Evolutionary conservation across 192 early-diverging fungal genomes (phyloP), one percentile per base, ranked within the genome.

Genomic region (Dimargaris cristalligena): DNA sequence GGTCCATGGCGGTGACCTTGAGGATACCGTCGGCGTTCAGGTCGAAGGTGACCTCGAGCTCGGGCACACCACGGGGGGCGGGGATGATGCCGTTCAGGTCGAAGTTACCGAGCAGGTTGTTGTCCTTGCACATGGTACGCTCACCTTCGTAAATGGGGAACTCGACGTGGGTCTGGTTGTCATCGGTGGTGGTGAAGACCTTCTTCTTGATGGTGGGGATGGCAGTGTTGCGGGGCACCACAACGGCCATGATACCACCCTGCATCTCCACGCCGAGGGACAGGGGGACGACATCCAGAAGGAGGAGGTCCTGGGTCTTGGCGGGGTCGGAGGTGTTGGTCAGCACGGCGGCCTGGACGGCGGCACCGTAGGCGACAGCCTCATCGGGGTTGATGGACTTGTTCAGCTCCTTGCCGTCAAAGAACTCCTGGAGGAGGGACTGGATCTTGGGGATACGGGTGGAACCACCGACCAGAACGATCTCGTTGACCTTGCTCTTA

Each of bases 11-110:
- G 47, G 77, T 73, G 44, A 99, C 93, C 68, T 95, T 97, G 66
- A 99, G 88, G 67, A 99, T 99, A 78, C 95, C 95, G 68, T 99
- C 92, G 26, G 95, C 95, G 72, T 99, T 92, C 74, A 99, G 97
- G 69, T 99, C 92, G 62, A 99, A 99, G 44, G 92, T 87, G 52
- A 99, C 95, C 69, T 96, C 92, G 63, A 98, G 87, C 80, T 98
- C 91, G 38, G 95, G 93, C 52, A 91, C 77, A 64, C 95, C 95
- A 75, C 92, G 89, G 59, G 92, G 90, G n/a, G 92, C 90, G 33
- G 95, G 95, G 67, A 80, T 69, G 66, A 91, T 83, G 62, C 85
- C 85, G 66, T 72, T 77, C 47, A 91, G 80, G 61, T 82, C 80
- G 71, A 91, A 91, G 65, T 86, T 75, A 63, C 88, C 88, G 62